Base-by-base conservation (phyloP, 352 stramenopile species). In the Sclerospora graminicola region DNA sequence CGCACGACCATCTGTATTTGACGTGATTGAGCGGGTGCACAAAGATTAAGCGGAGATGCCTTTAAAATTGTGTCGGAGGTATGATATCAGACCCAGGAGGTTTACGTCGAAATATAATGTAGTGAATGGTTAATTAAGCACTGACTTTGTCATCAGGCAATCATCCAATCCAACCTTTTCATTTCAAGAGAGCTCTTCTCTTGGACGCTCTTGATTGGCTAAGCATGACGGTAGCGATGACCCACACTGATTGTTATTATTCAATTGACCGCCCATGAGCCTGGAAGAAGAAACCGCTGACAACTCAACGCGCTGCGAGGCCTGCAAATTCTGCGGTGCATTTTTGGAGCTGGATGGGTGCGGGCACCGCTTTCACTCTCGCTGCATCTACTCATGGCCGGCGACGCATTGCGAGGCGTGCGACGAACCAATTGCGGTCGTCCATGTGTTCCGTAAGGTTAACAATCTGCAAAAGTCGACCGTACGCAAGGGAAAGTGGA, bases 401-500 rank as follows among this genome's bases (percentile, higher is more conserved):
- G 42, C 81, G 24, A 60, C 48, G 21, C 77, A n/a, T 89, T 3
- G 42, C 81, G 24, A 60, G 45, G 21, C 77, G 15, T 89, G 77
- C 51, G 57, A 68, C 20, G 57, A 43, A 20, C 57, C 63, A 4
- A 66, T 83, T 21, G 24, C 15, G 11, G 37, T 41, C 19, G 50
- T 86, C 19, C 57, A 63, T 36, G 60, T 86, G 45, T 82, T 82
- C 45, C 70, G 70, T 33, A 43, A 62, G 21, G 69, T 47, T 52
- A 60, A 62, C 33, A 66, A 64, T 41, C 37, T 41, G 18, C 41
- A 37, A 8, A 82, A 82, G 54, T 50, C 58, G 35, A 71, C 61
- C 50, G 53, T 41, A 46, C 75, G 75, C 54, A 87, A 83, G 54
- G 75, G 75, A 44, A 87, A 87, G 60, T 88, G 78, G 78, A 71